Conservation (phyloP, 2,329 filamentous ascomycete genomes). For the Sporothrix curviconia region DNA sequence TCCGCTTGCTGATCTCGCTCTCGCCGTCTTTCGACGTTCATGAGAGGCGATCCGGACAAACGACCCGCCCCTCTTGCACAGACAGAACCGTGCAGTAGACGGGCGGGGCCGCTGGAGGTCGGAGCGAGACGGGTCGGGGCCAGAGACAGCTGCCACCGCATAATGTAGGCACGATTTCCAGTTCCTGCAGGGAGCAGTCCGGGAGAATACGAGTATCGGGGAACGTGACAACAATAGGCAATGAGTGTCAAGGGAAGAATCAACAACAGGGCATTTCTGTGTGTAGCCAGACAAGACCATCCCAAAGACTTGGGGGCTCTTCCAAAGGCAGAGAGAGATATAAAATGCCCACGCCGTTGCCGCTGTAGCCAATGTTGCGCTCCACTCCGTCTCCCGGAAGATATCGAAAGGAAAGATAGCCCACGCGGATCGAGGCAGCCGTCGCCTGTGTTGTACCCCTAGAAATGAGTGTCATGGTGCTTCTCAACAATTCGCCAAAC, state of each 20-base stretch:
- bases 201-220: conserved; percentile 35
- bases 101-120: conserved; percentile 16
- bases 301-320: not conserved
- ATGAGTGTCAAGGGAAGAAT: conserved; percentile 23
- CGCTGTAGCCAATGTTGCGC: conserved; percentile 43
- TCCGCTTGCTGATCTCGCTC: conserved; percentile 33
- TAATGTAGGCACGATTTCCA: conserved; percentile 7
- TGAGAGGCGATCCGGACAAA: not conserved
- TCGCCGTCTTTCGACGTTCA: not conserved
- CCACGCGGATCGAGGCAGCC: not conserved
- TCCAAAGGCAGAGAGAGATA: not conserved
- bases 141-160: conserved; percentile 18
- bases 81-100: conserved; percentile 2
- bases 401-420: conserved; percentile 11
- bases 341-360: conserved; percentile 37
- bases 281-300: conserved; percentile 29
- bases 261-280: conserved; percentile 35
- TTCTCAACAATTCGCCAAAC: conserved; percentile 15
- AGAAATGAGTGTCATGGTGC: conserved; percentile 18
- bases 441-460: not conserved
- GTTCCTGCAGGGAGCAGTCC: conserved; percentile 16
- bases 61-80: conserved; percentile 14
- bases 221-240: conserved; percentile 35
- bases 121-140: conserved; percentile 19
- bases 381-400: conserved; percentile 32